A percentile compares a stretch with the other conserved stretches of the same genome.
These are phyloP conservation scores for Amoebophrya sp. DNA, from an alignment of 169 alveolate genomes.

Conservation along the genomic window DNA sequence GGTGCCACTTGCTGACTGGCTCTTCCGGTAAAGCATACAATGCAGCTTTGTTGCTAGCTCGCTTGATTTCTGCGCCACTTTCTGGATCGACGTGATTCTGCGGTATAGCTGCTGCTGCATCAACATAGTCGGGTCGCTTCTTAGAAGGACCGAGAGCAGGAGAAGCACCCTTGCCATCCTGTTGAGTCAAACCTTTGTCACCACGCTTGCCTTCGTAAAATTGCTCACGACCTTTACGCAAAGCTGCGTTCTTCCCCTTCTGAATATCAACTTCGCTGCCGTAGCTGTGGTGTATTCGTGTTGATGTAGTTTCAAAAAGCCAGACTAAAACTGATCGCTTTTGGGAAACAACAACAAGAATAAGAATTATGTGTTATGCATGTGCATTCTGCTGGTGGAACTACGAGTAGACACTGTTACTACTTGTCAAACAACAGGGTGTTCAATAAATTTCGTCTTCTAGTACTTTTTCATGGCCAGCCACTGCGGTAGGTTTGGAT, in stretches of 20 bases:
- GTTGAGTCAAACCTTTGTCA: neutral
- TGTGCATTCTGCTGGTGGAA: too few species aligned
- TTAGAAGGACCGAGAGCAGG: neutral
- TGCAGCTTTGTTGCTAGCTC: neutral
- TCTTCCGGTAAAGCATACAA: neutral
- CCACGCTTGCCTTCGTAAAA: neutral
- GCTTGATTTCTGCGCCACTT: too few species aligned
- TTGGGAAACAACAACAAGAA: neutral
- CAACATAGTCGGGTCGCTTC: too few species aligned
- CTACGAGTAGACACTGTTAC: too few species aligned
- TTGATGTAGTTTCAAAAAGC: neutral
- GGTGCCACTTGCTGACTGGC: neutral
- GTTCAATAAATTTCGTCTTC: too few species aligned
- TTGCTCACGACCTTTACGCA: neutral
- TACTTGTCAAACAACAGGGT: too few species aligned
- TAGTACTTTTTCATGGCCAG: neutral
- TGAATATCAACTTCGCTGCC: neutral
- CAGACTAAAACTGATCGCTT: neutral
- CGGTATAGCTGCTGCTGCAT: too few species aligned
- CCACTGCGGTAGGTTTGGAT: neutral
- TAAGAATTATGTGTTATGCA: too few species aligned
- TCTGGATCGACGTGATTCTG: too few species aligned
- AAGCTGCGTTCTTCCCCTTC: neutral
- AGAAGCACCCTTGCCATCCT: neutral
- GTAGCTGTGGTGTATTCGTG: neutral